Evolutionary conservation across 2,329 filamentous ascomycete species (phyloP), one percentile per base, ranked within the genome.

Genomic region (Sordariomycetes sp.): DNA sequence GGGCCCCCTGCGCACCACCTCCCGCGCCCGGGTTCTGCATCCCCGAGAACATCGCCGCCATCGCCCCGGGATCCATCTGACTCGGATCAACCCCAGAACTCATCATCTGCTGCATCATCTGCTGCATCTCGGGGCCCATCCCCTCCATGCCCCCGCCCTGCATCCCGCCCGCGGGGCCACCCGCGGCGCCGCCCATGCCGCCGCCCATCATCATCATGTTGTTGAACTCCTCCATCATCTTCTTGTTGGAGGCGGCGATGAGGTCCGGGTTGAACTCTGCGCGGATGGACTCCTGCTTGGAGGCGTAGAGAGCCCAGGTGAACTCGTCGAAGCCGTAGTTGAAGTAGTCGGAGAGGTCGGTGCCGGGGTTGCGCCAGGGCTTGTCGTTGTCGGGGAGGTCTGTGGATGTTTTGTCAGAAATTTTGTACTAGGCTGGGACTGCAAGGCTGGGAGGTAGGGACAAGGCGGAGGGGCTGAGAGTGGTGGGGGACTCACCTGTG

Each of bases 311-410:
- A 6, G 91, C 88, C 94, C 94, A 99, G 1, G 91, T 96, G 71
- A 96, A 97, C 71, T 97, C 92, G 72, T 97, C 92, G 67, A 97
- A 97, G 59, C 92, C 92, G 71, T 97, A 97, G 75, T 97, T 97
- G 81, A 97, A 97, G 73, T 95, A 97, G 69, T 99, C 94, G 59
- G 88, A 94, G 57, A 96, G 83, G 66, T 99, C 94, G 12, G 92
- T 91, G 53, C 94, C 94, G 0, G 94, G 94, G 62, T 91, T 86
- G 52, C 94, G 85, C 94, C 94, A 99, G 20, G 92, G 91, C 70
- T 96, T 97, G 61, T 91, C 88, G 65, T 90, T 89, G 8, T 89
- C 85, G 42, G 83, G 79, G 22, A 91, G 80, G 65, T 86, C 82
- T 79, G 60, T 6, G 53, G 52, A n/a, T 54, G 35, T 28, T 45